phyloP scores from a whole-genome alignment of 176 grass and related monocot species.

The Eleusine indica region DNA sequence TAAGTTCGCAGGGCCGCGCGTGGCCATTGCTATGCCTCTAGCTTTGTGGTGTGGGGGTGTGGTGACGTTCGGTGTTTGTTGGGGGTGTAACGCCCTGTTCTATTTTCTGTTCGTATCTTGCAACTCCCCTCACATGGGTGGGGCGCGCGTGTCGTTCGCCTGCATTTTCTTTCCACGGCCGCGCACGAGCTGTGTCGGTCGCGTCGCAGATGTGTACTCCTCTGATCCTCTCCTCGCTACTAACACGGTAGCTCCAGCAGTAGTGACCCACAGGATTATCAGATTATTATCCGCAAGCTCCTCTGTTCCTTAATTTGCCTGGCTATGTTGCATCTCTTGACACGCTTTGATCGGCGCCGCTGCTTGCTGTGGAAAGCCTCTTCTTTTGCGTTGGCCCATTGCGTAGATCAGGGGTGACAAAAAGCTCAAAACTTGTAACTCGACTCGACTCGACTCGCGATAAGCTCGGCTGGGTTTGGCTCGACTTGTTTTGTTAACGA shows the following conservation, averaged over 20 bases:
- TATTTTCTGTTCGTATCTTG: not conserved
- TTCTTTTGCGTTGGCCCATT: not conserved
- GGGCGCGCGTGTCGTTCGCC: not conserved
- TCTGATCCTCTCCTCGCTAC: not conserved
- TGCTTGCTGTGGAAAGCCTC: not conserved
- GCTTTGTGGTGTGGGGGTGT: not conserved
- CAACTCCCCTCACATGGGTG: constrained; percentile 40
- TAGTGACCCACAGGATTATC: not conserved
- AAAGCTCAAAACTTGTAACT: too few species aligned
- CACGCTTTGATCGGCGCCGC: not conserved
- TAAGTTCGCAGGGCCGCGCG: constrained; percentile 26
- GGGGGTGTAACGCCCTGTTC: not conserved
- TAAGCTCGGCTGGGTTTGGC: too few species aligned
- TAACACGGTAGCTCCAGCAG: too few species aligned
- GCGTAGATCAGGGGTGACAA: too few species aligned
- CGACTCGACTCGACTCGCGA: too few species aligned
- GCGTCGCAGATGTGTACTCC: not conserved
- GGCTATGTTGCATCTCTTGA: not conserved
- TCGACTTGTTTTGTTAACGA: too few species aligned
- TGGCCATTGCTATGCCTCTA: not conserved
- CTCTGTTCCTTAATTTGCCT: not conserved
- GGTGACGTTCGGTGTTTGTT: constrained; percentile 10
- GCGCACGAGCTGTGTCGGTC: constrained; percentile 38
- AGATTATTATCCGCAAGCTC: not conserved
- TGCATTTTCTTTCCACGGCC: constrained; percentile 4